Base-by-base conservation (phyloP, 495 filamentous ascomycete species). In the Neurospora sublineolata region DNA sequence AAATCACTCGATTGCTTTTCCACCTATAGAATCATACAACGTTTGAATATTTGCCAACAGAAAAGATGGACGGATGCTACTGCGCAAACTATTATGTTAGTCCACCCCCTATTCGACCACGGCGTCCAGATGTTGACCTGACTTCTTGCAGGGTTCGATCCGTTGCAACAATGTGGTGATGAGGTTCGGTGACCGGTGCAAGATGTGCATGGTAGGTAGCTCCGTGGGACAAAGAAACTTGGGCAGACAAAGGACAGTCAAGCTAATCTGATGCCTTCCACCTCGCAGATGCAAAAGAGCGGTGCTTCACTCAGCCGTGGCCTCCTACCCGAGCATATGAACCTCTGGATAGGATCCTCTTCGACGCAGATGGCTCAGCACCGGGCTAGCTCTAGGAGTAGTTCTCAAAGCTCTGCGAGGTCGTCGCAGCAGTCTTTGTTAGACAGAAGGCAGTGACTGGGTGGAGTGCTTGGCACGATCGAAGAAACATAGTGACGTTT, bases 1-100 rank as follows among this genome's bases (percentile, higher is more conserved):
- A 60, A 5, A 33, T 2, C 52, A 6, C 27, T 36, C 52, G 27
- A 36, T 33, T 33, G 52, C 52, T 18, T 64, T 60, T 64, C 30
- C 52, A 18, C 52, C 11, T 64, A 33, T 64, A 64, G 27, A 58
- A 23, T 16, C 52, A 33, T 64, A 16, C 52, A 30, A 33, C 23
- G 27, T 14, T 16, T 30, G 52, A 41, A 39, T 70, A 37, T 38
- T 2, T 60, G 27, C 52, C 20, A 70, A n/a, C 18, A 11, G 4
- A 58, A 30, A 2, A 36, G 20, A 78, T 77, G 75, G 68, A 74
- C 36, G 69, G 70, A 23, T 86, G 81, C 77, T 86, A 86, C 42
- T 86, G 85, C 72, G 82, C 85, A 37, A 87, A 86, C 74, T 86
- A 84, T 77, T 87, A 86, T 68, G 85, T 86, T 70, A 69, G 82